These are phyloP conservation scores for Angomonas ambiguus DNA, from an alignment of 208 protist species.

Conservation along the genomic window DNA sequence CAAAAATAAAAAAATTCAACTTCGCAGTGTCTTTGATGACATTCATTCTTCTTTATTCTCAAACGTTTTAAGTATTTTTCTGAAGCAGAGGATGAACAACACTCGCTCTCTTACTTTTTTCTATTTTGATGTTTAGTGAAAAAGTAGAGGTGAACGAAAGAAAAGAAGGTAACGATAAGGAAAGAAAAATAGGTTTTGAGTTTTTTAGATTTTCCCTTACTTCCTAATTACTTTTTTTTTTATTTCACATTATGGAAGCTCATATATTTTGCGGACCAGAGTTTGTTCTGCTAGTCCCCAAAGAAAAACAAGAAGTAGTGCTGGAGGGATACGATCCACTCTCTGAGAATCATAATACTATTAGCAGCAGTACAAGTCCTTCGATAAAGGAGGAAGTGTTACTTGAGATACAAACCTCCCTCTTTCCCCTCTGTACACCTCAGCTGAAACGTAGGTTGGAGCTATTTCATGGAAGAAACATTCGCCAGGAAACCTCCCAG, in stretches of 20 bases:
- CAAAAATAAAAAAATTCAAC: slow-evolving; percentile 4
- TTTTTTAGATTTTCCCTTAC: too few relatives aligned
- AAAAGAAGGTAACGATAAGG: slow-evolving; percentile 2
- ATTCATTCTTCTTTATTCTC: too few relatives aligned
- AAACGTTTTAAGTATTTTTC: too few relatives aligned
- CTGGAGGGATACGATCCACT: slow-evolving; percentile 54
- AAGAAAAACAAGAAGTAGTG: slow-evolving; percentile 67
- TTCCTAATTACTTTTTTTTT: too few relatives aligned
- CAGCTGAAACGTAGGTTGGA: not conserved
- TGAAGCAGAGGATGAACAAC: too few relatives aligned
- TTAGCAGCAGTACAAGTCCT: not conserved
- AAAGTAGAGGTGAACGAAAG: too few relatives aligned
- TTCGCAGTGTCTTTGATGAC: too few relatives aligned
- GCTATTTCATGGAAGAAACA: not conserved
- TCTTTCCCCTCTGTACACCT: not conserved
- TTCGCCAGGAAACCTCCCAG: not conserved
- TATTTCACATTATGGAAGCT: too few relatives aligned
- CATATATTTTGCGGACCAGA: slow-evolving; percentile 97
- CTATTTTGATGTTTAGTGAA: too few relatives aligned
- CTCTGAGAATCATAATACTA: not conserved
- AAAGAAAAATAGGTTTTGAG: not conserved
- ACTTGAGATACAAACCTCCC: not conserved
- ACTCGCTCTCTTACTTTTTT: too few relatives aligned
- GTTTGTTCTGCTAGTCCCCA: slow-evolving; percentile 95
- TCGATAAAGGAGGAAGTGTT: not conserved